phyloP scores from a whole-genome alignment of 129 eudicot genomes.

The Flaveria sonorensis region DNA sequence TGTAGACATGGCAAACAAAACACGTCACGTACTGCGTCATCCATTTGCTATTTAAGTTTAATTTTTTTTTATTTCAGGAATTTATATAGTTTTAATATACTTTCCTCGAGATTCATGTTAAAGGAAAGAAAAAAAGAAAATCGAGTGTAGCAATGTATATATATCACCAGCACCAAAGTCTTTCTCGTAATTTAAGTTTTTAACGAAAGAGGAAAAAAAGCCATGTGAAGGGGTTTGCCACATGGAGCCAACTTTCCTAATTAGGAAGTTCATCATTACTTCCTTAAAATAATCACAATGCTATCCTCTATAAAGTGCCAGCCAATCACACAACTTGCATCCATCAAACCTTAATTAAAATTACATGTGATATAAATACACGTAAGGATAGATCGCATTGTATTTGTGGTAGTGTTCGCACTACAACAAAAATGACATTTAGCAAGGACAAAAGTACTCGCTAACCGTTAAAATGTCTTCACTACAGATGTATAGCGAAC shows the following conservation, averaged over 20 bases:
- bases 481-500: no score
- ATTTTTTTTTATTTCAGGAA: neutral
- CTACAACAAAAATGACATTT: no score
- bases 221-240: conserved; percentile 3
- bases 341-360: no score
- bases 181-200: neutral
- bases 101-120: conserved; percentile 79
- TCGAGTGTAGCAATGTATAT: neutral
- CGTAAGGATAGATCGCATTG: no score
- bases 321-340: no score
- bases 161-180: neutral
- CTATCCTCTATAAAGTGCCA: no score
- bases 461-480: no score
- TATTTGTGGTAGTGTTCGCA: no score
- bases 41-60: conserved; percentile 4
- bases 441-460: no score
- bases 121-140: neutral
- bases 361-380: no score
- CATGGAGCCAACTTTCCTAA: conserved; percentile 1
- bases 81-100: neutral
- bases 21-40: conserved; percentile 40
- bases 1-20: conserved; percentile 25
- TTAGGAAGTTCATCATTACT: conserved; percentile 14
- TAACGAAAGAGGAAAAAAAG: neutral
- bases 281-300: neutral